Evolutionary conservation across 2,329 filamentous ascomycete species (phyloP), one percentile per base, ranked within the genome.

Genomic region (Stachybotrys elegans): DNA sequence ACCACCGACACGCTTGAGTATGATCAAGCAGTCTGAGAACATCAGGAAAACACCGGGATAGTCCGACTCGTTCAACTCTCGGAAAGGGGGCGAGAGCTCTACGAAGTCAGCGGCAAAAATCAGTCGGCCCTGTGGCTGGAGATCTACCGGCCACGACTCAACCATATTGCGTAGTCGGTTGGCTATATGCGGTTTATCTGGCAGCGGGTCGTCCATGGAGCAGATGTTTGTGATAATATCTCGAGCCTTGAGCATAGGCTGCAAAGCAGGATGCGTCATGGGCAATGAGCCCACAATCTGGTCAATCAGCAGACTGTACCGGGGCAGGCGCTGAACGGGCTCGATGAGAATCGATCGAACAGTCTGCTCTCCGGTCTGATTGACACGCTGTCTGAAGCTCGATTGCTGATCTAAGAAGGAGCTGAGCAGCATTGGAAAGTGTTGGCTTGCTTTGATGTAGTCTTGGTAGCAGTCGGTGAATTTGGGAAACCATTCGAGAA

Each of bases 181-280:
- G 25, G 85, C 78, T 36, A 88, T 74, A 52, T 88, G 86, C 9
- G 83, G 82, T 53, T 89, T 86, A 57, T 88, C 85, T 4, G 72
- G 79, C 55, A 64, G 73, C 57, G 57, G 86, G 60, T 69, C 86
- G 56, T 96, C 92, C 68, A 96, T 84, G 14, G 92, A 94, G 65
- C 93, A 98, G 35, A 98, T 98, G 43, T 95, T 93, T 17, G 91
- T 90, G 52, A 98, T 90, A 43, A 95, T 87, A 61, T 97, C 93
- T 52, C 92, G 79, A 1, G 93, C 91, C 60, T 89, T 91, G 34
- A 96, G 78, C 67, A 98, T 84, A 3, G 78, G 76, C 52, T 86
- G 84, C 43, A 95, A 75, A 1, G 91, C 91, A 3, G 90, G 88
- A 60, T 97, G 91, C 8, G 86, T 83, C 41, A 91, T 80, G 5